Evolutionary conservation across 371 early-diverging fungal species (phyloP), one percentile per base, ranked within the genome.

Genomic region (Mortierella sp.): DNA sequence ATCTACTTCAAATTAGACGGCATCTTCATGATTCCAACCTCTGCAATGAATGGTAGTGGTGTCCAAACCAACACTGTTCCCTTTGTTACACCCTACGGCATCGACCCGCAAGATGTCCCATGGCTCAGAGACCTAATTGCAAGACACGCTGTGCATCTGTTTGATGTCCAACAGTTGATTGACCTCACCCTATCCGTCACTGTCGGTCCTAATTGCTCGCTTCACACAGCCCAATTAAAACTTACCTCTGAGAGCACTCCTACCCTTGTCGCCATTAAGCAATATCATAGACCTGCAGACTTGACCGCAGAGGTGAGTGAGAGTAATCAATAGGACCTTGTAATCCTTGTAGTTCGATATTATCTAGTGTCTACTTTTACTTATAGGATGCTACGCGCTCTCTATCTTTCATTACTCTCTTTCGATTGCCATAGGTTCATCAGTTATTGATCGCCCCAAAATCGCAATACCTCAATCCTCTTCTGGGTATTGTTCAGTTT

Each of bases 61-160:
- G 10, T 10, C 58, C 19, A 7, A 17, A 3, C 4, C 9, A 51
- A 26, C 17, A 47, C 55, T 10, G 59, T 68, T 0, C 65, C 69
- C 4, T 54, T 76, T 34, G 43, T 67, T 17, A 54, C 71, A 1
- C 80, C 80, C n/a, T 42, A 43, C 7, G 80, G 80, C 17, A 66
- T 79, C 49, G 70, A 73, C 23, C 65, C 74, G 0, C 70, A 70
- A 61, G 80, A 79, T 64, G 74, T 73, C n/a, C 80, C 74, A 19
- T 79, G 80, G 80, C 61, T 79, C 19, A 49, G 67, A 1, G 74
- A 74, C 68, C 56, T 79, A 28, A 70, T 79, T 59, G 49, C 74
- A 8, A 37, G 66, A 15, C 63, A 66, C 35, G 66, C 66, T 43
- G 64, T 79, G 32, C 67, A 49, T 28, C 66, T 79, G 22, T 67